phyloP scores from a whole-genome alignment of 768 basidiomycete genomes.

The Suillus clintonianus region DNA sequence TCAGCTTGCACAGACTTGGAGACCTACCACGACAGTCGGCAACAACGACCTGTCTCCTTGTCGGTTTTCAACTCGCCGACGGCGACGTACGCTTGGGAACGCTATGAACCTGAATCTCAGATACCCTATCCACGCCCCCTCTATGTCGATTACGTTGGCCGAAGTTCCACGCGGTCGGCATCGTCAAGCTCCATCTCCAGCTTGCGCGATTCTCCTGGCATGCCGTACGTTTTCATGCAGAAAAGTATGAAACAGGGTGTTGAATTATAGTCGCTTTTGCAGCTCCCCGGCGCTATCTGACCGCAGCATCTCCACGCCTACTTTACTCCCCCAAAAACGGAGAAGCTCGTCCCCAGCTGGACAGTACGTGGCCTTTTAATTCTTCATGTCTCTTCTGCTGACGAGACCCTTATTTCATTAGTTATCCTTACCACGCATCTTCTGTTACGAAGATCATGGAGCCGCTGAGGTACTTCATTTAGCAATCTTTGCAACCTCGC shows the following conservation, averaged over 20 bases:
- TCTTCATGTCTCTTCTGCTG: neutral
- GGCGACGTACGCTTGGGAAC: conserved; percentile 51
- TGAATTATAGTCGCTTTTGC: conserved; percentile 13
- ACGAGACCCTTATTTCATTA: neutral
- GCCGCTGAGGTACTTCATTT: conserved; percentile 27
- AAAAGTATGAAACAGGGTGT: conserved; percentile 8
- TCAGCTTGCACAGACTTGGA: conserved; percentile 24
- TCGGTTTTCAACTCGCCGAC: conserved; percentile 45
- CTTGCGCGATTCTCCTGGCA: conserved; percentile 28
- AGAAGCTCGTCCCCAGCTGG: conserved; percentile 33
- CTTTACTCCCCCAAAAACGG: conserved; percentile 32
- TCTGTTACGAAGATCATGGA: conserved; percentile 22
- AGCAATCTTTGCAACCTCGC: conserved; percentile 6
- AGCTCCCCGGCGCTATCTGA: conserved; percentile 32
- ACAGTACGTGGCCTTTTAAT: conserved; percentile 20
- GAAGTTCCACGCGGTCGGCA: conserved; percentile 32
- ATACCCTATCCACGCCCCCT: conserved; percentile 41
- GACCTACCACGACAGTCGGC: conserved; percentile 24
- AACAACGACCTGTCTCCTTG: conserved; percentile 36
- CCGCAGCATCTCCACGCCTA: conserved; percentile 29
- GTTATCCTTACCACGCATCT: conserved; percentile 5
- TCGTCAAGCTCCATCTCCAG: conserved; percentile 33
- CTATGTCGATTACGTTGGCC: conserved; percentile 38
- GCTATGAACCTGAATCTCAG: conserved; percentile 44
- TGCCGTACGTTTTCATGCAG: conserved; percentile 29